A percentile compares a stretch with the other conserved stretches of the same genome.
Evolutionary conservation across 2,329 filamentous ascomycete genomes (phyloP).

Genomic region (Alternaria incomplexa): DNA sequence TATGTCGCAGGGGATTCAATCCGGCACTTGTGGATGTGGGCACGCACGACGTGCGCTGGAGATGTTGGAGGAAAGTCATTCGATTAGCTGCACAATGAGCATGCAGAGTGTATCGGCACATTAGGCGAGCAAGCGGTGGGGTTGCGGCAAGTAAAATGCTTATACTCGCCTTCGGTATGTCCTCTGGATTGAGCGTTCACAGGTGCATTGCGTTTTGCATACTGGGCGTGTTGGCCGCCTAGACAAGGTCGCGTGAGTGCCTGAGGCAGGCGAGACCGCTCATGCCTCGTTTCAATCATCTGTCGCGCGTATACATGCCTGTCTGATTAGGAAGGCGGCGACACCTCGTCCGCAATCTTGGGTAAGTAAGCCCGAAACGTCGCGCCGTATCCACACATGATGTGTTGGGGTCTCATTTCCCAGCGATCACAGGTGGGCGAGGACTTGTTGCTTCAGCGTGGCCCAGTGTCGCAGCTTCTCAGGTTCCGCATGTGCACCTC

Average conservation of each 20-base stretch:
- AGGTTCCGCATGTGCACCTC: background rate
- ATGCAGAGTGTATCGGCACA: background rate
- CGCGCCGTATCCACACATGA: constrained; percentile 16
- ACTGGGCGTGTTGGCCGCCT: background rate
- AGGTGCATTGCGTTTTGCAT: background rate
- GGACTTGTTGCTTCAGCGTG: constrained; percentile 4
- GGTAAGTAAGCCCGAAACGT: constrained; percentile 25
- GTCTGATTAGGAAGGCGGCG: constrained; percentile 8
- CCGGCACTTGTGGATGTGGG: background rate
- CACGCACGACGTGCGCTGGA: background rate
- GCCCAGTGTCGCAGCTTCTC: background rate
- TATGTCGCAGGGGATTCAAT: background rate
- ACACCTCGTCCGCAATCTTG: constrained; percentile 30
- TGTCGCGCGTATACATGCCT: background rate
- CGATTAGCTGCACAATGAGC: background rate
- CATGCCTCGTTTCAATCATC: constrained; percentile 5
- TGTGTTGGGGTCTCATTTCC: constrained; percentile 31
- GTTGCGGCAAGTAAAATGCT: background rate
- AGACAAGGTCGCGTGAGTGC: background rate
- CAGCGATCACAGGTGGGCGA: constrained; percentile 14
- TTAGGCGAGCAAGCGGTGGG: background rate
- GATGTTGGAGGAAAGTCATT: background rate
- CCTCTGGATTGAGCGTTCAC: background rate
- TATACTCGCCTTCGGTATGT: background rate
- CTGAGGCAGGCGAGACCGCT: constrained; percentile 1